Evolutionary conservation across 225 moss, liverwort and hornwort species (phyloP), one percentile per base, ranked within the genome.

Genomic region (Asterella californica): DNA sequence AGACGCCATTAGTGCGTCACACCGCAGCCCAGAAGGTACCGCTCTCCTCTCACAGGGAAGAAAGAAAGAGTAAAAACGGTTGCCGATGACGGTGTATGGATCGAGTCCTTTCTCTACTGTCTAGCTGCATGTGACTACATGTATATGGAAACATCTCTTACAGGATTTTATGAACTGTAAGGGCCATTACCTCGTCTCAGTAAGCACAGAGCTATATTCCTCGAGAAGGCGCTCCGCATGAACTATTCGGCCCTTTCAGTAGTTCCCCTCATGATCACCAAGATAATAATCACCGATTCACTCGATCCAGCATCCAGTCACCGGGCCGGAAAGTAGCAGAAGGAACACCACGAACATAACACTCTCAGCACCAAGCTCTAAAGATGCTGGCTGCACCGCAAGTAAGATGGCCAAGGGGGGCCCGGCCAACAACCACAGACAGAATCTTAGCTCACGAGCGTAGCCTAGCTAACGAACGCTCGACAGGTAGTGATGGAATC

Each of bases 121-220:
- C 77, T 46, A 77, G 30, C 63, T 76, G 76, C n/a, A n/a, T n/a
- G n/a, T 62, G 24, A 75, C 76, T 76, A 76, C 37, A 38, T 76
- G 45, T 77, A 77, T 42, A 77, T 74, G 42, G 64, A 63, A 63
- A 64, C 27, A 64, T 77, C 63, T 64, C 63, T 33, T 77, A 64
- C 77, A 77, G 63, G 29, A 62, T 27, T 24, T 42, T 42, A 47
- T 47, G n/a, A 62, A 18, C 77, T 10, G 27, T 62, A 29, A 63
- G 15, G 46, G 77, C 61, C 77, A 47, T 42, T 30, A 77, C 63
- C 63, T 62, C 47, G 2, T 77, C 77, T 77, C 77, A 6, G 62
- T 11, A 29, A 27, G 54, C 24, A 36, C 33, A 59, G 75, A 52
- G 54, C 57, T 34, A 75, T 30, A 22, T 33, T 33, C 14, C 4